Base-by-base conservation (phyloP, 495 filamentous ascomycete genomes). In the Jackrogersella minutella region DNA sequence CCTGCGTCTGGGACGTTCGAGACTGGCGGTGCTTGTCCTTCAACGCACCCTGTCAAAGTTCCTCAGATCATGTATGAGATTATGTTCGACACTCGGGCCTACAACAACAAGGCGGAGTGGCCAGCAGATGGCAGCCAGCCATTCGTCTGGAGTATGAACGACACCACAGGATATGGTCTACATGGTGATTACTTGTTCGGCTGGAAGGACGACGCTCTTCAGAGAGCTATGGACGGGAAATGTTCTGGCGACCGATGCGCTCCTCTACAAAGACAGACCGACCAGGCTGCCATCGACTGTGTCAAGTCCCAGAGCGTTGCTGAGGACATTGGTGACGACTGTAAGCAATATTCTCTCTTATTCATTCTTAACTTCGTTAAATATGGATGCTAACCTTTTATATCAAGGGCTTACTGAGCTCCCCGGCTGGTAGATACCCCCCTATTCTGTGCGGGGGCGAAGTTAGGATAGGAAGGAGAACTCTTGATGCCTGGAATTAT, bases 141-240 rank as follows among this genome's bases (percentile, higher is more conserved):
- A 17, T 77, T 80, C 54, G 72, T 81, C n/a, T 82, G 78, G 74
- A 77, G 73, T 17, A 80, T 83, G 72, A 81, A 80, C 10, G 84
- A 86, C 54, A 73, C 74, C 26, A 80, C 78, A 21, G 80, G 82
- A 7, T 77, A 78, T 50, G 76, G 77, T 11, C 76, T 80, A 13
- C 82, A 83, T 59, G 82, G 80, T 28, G 82, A 84, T 51, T 84
- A 84, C 64, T 62, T 84, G 40, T 84, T 83, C 68, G 81, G 82
- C 11, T 84, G 82, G 81, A 76, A 83, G 63, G 81, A 75, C 37
- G 77, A 82, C 24, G 73, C 79, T 0, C 73, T 84, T 2, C 80
- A 81, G 74, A 68, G 71, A 5, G 82, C 81, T n/a, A 76, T 84
- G 71, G 79, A 84, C 54, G 77, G 75, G 40, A 68, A 76, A 22